Evolutionary conservation across 1,139 yeast genomes (phyloP).

Genomic region (Geotrichum macrosporum): DNA sequence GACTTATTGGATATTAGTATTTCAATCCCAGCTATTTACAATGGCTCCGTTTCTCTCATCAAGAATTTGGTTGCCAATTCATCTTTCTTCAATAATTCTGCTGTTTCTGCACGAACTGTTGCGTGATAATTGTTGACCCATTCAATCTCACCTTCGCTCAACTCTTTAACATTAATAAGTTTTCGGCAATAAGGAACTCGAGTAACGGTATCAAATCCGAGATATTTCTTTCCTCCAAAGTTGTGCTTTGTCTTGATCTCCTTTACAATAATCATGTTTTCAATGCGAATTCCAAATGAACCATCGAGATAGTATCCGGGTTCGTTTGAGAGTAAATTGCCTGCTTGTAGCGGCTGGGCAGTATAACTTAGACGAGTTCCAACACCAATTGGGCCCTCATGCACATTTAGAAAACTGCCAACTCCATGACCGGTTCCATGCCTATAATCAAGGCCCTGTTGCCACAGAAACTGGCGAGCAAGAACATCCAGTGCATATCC

Average conservation of each 20-base stretch:
- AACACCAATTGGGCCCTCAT: slow-evolving; percentile 94
- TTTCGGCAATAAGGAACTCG: slow-evolving; percentile 78
- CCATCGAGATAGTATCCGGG: slow-evolving; percentile 96
- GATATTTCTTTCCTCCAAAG: slow-evolving; percentile 55
- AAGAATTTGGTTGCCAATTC: slow-evolving; percentile 34
- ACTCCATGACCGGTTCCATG: slow-evolving; percentile 99
- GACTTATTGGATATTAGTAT: too few relatives aligned
- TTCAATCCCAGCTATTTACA: too few relatives aligned
- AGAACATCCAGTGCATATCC: slow-evolving; percentile 80
- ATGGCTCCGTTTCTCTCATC: slow-evolving; percentile 18
- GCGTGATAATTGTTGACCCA: slow-evolving; percentile 71
- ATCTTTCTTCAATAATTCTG: slow-evolving; percentile 46
- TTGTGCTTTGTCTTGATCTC: slow-evolving; percentile 41
- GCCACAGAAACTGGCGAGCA: slow-evolving; percentile 90
- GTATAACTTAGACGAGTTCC: slow-evolving; percentile 51
- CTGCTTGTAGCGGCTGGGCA: slow-evolving; percentile 49
- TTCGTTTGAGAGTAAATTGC: slow-evolving; percentile 84
- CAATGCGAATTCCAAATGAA: slow-evolving; percentile 89
- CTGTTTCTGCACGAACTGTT: slow-evolving; percentile 54
- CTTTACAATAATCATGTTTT: slow-evolving; percentile 64
- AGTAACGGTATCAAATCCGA: slow-evolving; percentile 80
- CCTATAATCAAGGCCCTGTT: slow-evolving; percentile 78
- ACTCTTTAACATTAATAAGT: slow-evolving; percentile 55
- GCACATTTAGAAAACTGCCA: slow-evolving; percentile 87
- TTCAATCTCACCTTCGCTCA: slow-evolving; percentile 56